These are phyloP conservation scores for Candida morakotiae DNA, from an alignment of 805 yeast species.

Conservation along the genomic window DNA sequence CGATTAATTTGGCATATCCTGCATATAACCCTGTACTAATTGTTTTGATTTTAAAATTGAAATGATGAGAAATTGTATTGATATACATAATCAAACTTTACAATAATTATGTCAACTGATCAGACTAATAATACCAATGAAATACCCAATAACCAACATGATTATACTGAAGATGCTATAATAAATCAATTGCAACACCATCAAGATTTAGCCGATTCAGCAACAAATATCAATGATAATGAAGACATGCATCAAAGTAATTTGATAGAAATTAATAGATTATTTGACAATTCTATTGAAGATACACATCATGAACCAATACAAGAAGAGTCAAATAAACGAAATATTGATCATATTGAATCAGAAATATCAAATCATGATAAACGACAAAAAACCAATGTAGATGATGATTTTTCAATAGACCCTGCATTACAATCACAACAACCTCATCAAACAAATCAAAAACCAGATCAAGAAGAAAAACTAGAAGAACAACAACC, in stretches of 20 bases:
- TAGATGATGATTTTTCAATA: conserved; percentile 3
- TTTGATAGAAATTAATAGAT: conserved; percentile 2
- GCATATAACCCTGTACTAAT: not conserved
- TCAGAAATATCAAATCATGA: not conserved
- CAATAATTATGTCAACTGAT: conserved; percentile 1
- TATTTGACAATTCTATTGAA: conserved; percentile 3
- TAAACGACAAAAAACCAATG: conserved; percentile 1
- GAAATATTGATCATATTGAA: conserved; percentile 1
- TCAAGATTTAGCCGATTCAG: conserved; percentile 1
- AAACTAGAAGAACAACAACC: not conserved
- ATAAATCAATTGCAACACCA: conserved; percentile 4
- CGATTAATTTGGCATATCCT: too few relatives aligned
- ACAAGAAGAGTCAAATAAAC: not conserved
- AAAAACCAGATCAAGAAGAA: not conserved
- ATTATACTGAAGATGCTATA: conserved; percentile 4
- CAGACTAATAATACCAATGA: not conserved
- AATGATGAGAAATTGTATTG: conserved; percentile 2
- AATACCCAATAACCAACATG: not conserved
- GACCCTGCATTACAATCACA: conserved; percentile 6
- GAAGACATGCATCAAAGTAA: conserved; percentile 4
- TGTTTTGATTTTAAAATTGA: conserved; percentile 5
- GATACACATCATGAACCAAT: not conserved
- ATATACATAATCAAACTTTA: not conserved
- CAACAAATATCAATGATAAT: conserved; percentile 4
- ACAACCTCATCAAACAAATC: conserved; percentile 1